Conservation (phyloP, 164 flowering plant species). For the Sextonia rubra region DNA sequence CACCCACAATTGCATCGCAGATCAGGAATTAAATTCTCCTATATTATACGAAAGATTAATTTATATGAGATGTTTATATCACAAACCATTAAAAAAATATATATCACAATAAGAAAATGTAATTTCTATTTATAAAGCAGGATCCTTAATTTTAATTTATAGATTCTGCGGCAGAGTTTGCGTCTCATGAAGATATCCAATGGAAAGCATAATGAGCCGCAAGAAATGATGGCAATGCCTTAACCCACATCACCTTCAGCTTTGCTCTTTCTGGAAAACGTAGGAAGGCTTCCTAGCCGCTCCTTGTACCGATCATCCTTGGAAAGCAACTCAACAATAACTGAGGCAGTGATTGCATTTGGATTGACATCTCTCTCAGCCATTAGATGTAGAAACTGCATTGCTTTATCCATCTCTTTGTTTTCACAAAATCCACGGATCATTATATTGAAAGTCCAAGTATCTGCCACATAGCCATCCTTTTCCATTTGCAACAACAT, state of each 20-base stretch:
- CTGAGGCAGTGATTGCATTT: slow-evolving; percentile 33
- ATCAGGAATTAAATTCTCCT: too few species aligned
- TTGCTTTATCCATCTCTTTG: slow-evolving; percentile 22
- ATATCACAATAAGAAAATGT: too few species aligned
- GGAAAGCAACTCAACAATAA: slow-evolving; percentile 35
- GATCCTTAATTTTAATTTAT: too few species aligned
- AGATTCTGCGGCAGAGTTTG: background rate
- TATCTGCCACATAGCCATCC: slow-evolving; percentile 43
- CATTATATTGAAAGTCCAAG: slow-evolving; percentile 34
- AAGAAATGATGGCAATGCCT: background rate
- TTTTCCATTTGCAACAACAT: slow-evolving; percentile 44
- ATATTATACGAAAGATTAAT: too few species aligned
- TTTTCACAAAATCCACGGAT: slow-evolving; percentile 28
- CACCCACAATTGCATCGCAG: too few species aligned
- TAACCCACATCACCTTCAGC: background rate
- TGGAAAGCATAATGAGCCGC: background rate
- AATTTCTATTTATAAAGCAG: too few species aligned
- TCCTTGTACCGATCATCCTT: slow-evolving; percentile 23
- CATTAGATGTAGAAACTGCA: slow-evolving; percentile 48
- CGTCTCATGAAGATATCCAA: background rate
- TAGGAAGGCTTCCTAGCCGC: slow-evolving; percentile 29
- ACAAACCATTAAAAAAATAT: too few species aligned
- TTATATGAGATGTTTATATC: too few species aligned
- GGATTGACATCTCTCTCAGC: slow-evolving; percentile 30
- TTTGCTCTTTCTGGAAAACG: slow-evolving; percentile 15